phyloP scores from a whole-genome alignment of 2,329 filamentous ascomycete genomes.

The Trichoderma pleuroti region DNA sequence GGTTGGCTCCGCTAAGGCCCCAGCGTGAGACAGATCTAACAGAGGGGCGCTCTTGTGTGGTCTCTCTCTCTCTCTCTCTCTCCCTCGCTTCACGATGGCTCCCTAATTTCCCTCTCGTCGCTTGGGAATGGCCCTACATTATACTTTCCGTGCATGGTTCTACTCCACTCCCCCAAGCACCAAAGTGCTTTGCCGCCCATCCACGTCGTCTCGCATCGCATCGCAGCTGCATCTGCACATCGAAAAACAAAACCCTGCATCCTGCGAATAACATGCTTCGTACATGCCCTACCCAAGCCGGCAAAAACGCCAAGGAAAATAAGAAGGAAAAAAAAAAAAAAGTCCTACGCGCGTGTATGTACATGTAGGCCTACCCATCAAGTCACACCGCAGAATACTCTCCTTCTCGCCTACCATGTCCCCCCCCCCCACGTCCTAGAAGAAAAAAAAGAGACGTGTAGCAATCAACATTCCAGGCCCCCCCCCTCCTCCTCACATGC shows the following conservation, averaged over 20 bases:
- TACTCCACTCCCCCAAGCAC: background rate
- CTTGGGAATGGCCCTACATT: background rate
- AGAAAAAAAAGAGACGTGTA: background rate
- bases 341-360: background rate
- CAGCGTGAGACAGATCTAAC: background rate
- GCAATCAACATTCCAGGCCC: background rate
- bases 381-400: conserved; percentile 7
- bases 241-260: background rate
- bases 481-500: background rate
- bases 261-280: background rate
- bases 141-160: background rate
- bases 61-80: background rate
- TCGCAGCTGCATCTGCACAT: background rate
- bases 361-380: conserved; percentile 2
- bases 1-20: background rate
- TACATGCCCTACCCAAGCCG: background rate
- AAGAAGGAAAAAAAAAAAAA: background rate
- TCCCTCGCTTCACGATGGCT: too few relatives aligned
- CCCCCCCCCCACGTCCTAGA: background rate
- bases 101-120: background rate
- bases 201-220: conserved; percentile 3
- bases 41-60: background rate
- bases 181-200: background rate
- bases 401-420: background rate
- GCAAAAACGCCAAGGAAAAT: background rate